phyloP scores from a whole-genome alignment of 495 filamentous ascomycete species.

The Amniculicola lignicola region DNA sequence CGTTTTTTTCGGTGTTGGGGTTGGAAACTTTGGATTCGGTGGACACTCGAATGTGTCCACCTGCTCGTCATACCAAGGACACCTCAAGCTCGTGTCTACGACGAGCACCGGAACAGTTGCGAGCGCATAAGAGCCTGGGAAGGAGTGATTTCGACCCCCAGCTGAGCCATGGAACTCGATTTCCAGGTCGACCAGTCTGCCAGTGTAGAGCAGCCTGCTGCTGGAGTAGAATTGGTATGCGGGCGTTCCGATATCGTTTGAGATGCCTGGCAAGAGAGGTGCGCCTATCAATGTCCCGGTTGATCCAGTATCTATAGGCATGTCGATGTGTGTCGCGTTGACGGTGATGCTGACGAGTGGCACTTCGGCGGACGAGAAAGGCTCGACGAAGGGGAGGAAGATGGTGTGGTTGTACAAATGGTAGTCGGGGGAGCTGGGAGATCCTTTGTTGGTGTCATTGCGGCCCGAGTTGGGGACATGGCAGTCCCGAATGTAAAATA shows the following conservation, averaged over 20 bases:
- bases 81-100: constrained; percentile 14
- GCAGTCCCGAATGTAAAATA: too few species aligned
- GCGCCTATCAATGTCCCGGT: constrained; percentile 25
- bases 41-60: constrained; percentile 16
- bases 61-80: constrained; percentile 26
- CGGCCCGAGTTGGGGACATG: too few species aligned
- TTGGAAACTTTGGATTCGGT: not conserved
- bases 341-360: constrained; percentile 13
- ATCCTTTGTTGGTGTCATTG: too few species aligned
- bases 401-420: constrained; percentile 8
- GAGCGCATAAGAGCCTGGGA: not conserved
- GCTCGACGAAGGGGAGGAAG: constrained; percentile 17
- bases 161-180: constrained; percentile 19
- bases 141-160: too few species aligned
- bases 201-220: constrained; percentile 21
- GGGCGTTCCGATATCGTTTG: not conserved
- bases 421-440: too few species aligned
- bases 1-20: constrained; percentile 1
- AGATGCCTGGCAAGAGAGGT: constrained; percentile 15
- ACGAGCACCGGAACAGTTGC: constrained; percentile 22
- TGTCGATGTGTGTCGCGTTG: not conserved
- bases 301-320: constrained; percentile 29
- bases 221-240: constrained; percentile 16
- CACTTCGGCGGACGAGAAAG: constrained; percentile 2
- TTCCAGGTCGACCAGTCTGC: constrained; percentile 13